Evolutionary conservation across 2,329 filamentous ascomycete species (phyloP), one percentile per base, ranked within the genome.

Genomic region (Aspergillus latus): DNA sequence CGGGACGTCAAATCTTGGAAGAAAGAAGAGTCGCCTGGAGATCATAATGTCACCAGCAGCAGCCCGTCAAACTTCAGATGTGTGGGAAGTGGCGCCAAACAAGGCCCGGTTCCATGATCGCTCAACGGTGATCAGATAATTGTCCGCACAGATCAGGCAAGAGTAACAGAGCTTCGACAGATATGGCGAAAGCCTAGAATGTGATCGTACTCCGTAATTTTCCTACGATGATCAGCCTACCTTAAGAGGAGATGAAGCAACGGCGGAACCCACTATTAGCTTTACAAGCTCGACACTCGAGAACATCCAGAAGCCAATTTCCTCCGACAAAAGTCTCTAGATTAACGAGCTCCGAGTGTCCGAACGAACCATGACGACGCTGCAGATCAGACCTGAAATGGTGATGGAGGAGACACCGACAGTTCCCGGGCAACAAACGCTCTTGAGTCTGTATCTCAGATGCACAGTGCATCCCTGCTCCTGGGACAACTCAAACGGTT

Each of bases 141-240:
- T 51, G 29, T 21, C 40, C 57, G 52, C 58, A 63, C 62, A 43
- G 52, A 44, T 62, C 58, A 54, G 59, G 65, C 64, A 60, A 50
- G 65, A 68, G 58, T 54, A 60, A 59, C 66, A 56, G 36, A 54
- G 52, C 57, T 50, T 68, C 49, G 46, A 66, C 66, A 21, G 59
- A 62, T 56, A 44, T 51, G 64, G 66, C 52, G 68, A 68, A 65
- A 68, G 60, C 60, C 62, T 59, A 61, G 59, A 59, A 65, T 64
- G 54, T 57, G 66, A 68, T 69, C 64, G 59, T 61, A 68, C 66
- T 66, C 68, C 64, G 59, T 61, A 68, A 67, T 66, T 48, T 52
- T 48, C 28, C 44, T 48, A 26, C 36, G 16, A 42, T 52, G 54
- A 47, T 30, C 48, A 54, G 39, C 47, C 34, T 36, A 21, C 47